phyloP scores from a whole-genome alignment of 2,329 filamentous ascomycete species.

The Fusarium tjaetaba region DNA sequence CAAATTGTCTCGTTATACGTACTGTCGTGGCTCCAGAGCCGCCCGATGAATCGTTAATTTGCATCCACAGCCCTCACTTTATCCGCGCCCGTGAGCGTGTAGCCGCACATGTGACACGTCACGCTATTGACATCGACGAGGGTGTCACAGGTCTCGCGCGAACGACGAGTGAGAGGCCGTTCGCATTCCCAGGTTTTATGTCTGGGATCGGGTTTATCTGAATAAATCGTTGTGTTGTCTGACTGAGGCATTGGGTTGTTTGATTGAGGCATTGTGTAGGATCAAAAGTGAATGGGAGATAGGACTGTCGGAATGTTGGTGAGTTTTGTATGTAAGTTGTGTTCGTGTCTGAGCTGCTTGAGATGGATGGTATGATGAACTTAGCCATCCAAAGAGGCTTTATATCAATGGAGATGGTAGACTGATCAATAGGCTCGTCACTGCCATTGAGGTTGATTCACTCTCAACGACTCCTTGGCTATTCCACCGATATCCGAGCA shows the following conservation, averaged over 20 bases:
- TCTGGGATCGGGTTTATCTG: not conserved
- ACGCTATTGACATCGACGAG: not conserved
- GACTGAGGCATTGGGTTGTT: too few relatives aligned
- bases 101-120: not conserved
- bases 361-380: too few relatives aligned
- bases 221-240: too few relatives aligned
- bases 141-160: not conserved
- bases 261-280: not conserved
- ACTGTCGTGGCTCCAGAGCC: not conserved
- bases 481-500: fast-evolving
- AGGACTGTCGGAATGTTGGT: not conserved
- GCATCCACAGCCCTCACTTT: not conserved
- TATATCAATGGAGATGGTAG: not conserved
- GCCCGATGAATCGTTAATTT: not conserved
- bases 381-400: not conserved
- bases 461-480: not conserved
- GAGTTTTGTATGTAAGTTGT: not conserved
- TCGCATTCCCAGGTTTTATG: not conserved
- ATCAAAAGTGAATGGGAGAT: not conserved
- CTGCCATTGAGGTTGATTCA: not conserved
- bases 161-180: fast-evolving
- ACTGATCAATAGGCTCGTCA: not conserved
- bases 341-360: not conserved
- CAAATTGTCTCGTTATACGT: not conserved
- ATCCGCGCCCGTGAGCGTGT: not conserved